phyloP scores from a whole-genome alignment of 208 protist genomes.

The Acanthamoeba healyi region DNA sequence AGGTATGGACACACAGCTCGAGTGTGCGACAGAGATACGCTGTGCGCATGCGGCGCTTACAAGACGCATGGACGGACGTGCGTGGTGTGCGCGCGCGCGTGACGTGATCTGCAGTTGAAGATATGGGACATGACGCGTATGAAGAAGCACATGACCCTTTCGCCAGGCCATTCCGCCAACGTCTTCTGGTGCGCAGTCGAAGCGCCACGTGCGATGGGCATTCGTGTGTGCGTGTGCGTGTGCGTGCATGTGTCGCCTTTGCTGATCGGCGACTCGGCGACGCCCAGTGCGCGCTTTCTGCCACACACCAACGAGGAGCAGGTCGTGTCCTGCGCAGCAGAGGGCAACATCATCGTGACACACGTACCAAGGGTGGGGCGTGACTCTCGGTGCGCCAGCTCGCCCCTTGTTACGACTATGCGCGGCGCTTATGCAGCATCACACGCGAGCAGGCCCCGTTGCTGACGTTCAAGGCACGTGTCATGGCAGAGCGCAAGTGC shows the following conservation, averaged over 20 bases:
- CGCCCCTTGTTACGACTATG: too few relatives aligned
- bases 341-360: conserved; percentile 32
- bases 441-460: too few relatives aligned
- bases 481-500: not conserved
- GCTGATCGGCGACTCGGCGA: too few relatives aligned
- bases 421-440: too few relatives aligned
- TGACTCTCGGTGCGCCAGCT: not conserved
- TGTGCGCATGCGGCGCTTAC: too few relatives aligned
- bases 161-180: not conserved
- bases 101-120: not conserved
- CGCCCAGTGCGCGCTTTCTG: not conserved
- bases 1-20: not conserved
- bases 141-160: not conserved
- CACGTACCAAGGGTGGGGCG: not conserved
- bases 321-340: not conserved
- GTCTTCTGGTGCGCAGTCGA: not conserved
- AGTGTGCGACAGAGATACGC: too few relatives aligned
- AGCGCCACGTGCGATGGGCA: not conserved
- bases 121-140: not conserved
- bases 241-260: too few relatives aligned
- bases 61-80: too few relatives aligned
- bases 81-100: too few relatives aligned
- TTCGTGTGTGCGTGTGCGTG: not conserved
- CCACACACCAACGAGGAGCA: not conserved
- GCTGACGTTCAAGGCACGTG: too few relatives aligned